Conservation (phyloP, 345 rosid genomes). For the Eucalyptus rudis region DNA sequence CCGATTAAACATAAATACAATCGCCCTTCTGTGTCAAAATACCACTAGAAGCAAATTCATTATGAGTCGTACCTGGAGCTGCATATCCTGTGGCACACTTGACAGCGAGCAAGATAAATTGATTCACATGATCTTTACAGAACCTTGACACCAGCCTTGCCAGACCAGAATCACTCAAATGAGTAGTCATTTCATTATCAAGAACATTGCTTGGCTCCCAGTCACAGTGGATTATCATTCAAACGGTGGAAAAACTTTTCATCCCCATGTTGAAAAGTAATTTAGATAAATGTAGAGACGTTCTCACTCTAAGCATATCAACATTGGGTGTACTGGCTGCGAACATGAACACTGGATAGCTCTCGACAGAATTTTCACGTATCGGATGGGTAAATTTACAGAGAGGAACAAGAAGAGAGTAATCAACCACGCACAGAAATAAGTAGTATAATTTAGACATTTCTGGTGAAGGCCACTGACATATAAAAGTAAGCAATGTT, state of each 20-base stretch:
- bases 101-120: not conserved
- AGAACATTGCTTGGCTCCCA: not conserved
- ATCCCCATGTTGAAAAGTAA: not conserved
- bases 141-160: not conserved
- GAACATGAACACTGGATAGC: not conserved
- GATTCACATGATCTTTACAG: not conserved
- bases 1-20: rapidly evolving
- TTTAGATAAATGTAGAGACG: not conserved
- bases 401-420: not conserved
- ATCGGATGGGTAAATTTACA: not conserved
- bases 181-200: not conserved
- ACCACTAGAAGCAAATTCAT: not conserved
- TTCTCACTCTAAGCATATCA: not conserved
- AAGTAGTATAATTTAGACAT: not conserved
- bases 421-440: not conserved
- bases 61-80: not conserved
- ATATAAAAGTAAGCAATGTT: slow-evolving; percentile 92
- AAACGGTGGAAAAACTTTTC: not conserved
- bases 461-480: slow-evolving; percentile 92
- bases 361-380: not conserved
- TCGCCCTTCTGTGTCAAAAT: not conserved
- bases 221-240: not conserved
- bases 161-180: not conserved
- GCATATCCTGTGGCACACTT: not conserved
- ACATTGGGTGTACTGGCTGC: not conserved